Conservation (phyloP, 306 rosid species). For the Prunus campanulata region DNA sequence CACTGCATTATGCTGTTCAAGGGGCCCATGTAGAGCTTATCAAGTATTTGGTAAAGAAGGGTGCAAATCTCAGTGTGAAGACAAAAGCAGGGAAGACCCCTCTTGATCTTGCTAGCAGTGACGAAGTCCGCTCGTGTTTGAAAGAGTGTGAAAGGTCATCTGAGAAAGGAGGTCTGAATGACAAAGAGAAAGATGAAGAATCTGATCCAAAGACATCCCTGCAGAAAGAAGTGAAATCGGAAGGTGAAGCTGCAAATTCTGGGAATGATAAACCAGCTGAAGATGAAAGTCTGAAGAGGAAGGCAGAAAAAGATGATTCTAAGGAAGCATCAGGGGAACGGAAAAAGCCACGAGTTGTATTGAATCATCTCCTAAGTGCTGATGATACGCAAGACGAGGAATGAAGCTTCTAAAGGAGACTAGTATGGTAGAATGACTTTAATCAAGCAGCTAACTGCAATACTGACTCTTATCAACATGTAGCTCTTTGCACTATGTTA, state of each 20-base stretch:
- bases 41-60: slow-evolving; percentile 80
- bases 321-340: slow-evolving; percentile 42
- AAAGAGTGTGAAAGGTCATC: slow-evolving; percentile 46
- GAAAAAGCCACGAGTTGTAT: slow-evolving; percentile 54
- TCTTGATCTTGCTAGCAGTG: slow-evolving; percentile 64
- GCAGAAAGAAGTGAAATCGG: slow-evolving; percentile 37
- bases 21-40: slow-evolving; percentile 78
- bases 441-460: slow-evolving; percentile 10
- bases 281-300: slow-evolving; percentile 56
- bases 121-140: slow-evolving; percentile 60
- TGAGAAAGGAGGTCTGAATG: slow-evolving; percentile 42
- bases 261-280: slow-evolving; percentile 33
- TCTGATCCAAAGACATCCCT: slow-evolving; percentile 39
- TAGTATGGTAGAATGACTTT: slow-evolving; percentile 5
- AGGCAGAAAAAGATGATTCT: slow-evolving; percentile 38
- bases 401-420: slow-evolving; percentile 24
- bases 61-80: slow-evolving; percentile 55
- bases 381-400: slow-evolving; percentile 71
- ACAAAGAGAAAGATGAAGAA: slow-evolving; percentile 37
- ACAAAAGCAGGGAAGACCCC: slow-evolving; percentile 84
- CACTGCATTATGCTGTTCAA: slow-evolving; percentile 82
- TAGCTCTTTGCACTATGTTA: not conserved
- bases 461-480: not conserved
- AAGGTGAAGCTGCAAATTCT: slow-evolving; percentile 30
- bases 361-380: slow-evolving; percentile 67